Percentiles rank a stretch among this genome's conserved stretches.
These are phyloP conservation scores for Chenopodium berlandieri DNA, from an alignment of 148 eudicot genomes.

Conservation along the genomic window DNA sequence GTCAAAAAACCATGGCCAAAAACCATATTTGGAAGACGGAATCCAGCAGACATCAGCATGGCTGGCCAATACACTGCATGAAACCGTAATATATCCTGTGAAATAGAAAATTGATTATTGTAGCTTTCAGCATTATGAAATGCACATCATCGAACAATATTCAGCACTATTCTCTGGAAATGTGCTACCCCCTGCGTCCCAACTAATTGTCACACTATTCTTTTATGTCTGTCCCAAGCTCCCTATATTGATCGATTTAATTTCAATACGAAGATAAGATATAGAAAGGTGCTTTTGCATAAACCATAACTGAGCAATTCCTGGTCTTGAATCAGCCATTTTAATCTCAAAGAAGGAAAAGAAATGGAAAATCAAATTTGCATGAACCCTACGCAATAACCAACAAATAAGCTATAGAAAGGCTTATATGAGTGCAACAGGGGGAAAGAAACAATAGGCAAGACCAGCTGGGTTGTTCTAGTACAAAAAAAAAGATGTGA, in stretches of 20 bases:
- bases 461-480: neutral
- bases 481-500: neutral
- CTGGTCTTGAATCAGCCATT: neutral
- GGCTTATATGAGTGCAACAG: neutral
- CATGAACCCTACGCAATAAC: neutral
- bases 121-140: neutral
- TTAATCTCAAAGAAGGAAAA: neutral
- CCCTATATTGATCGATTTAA: neutral
- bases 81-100: slow-evolving; percentile 96
- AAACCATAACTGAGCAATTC: neutral
- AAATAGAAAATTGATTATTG: neutral
- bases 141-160: neutral
- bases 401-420: neutral
- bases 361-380: neutral
- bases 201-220: too few relatives aligned
- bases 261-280: neutral
- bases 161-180: neutral
- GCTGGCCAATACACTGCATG: slow-evolving; percentile 99
- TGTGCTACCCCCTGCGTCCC: neutral
- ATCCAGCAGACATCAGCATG: slow-evolving; percentile 97
- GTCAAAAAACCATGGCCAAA: slow-evolving; percentile 99
- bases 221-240: neutral
- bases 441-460: neutral
- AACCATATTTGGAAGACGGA: slow-evolving; percentile 78
- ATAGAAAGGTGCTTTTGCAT: neutral